A percentile compares a stretch with the other conserved stretches of the same genome.
phyloP scores from a whole-genome alignment of 2,329 filamentous ascomycete genomes.

The Fusarium sp. region DNA sequence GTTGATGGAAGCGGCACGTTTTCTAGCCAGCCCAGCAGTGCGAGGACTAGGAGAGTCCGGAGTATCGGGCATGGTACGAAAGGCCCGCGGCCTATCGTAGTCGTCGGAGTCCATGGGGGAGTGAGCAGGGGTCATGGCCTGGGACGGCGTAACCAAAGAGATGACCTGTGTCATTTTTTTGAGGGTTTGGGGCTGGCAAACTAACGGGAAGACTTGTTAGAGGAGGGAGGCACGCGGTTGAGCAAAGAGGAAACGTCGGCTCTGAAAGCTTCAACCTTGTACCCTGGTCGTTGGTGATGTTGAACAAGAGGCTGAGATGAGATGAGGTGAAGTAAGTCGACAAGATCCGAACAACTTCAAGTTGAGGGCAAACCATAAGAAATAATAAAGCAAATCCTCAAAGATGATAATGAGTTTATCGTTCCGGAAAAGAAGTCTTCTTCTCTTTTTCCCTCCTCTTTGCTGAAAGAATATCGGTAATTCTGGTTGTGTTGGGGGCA shows the following conservation, averaged over 20 bases:
- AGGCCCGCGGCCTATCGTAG: constrained; percentile 40
- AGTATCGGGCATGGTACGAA: constrained; percentile 40
- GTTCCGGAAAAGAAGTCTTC: neutral
- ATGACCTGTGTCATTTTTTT: constrained; percentile 51
- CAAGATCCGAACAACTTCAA: constrained; percentile 2
- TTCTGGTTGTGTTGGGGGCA: constrained; percentile 35
- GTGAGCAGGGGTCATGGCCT: constrained; percentile 48
- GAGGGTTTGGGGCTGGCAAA: constrained; percentile 32
- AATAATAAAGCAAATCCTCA: constrained; percentile 18
- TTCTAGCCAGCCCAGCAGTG: constrained; percentile 52
- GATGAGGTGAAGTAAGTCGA: constrained; percentile 13
- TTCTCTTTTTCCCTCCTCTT: constrained; percentile 19
- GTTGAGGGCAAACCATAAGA: constrained; percentile 18
- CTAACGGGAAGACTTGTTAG: constrained; percentile 25
- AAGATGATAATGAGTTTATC: constrained; percentile 4
- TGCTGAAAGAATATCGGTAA: constrained; percentile 31
- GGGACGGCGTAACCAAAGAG: constrained; percentile 47
- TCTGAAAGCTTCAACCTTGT: constrained; percentile 14
- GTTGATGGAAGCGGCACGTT: constrained; percentile 64
- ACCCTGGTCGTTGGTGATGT: constrained; percentile 14
- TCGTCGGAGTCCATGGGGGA: constrained; percentile 47
- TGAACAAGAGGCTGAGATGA: constrained; percentile 17
- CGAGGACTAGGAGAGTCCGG: constrained; percentile 49
- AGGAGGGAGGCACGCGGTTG: too few relatives aligned
- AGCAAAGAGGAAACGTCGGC: constrained; percentile 14